Conservation (phyloP, 495 filamentous ascomycete genomes). For the Xylaria grammica region DNA sequence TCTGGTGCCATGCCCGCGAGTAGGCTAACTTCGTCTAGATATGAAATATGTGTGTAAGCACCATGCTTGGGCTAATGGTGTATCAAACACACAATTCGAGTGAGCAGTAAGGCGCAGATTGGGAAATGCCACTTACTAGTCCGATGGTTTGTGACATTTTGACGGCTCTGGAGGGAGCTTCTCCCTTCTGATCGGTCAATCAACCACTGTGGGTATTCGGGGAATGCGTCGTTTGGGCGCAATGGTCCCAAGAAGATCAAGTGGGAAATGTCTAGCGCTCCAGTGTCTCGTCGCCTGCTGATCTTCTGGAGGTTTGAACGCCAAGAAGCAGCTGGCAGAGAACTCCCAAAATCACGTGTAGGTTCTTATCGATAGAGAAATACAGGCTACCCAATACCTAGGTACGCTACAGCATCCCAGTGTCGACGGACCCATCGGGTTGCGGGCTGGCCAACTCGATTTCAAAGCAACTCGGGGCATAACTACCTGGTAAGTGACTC, state of each 20-base stretch:
- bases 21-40: constrained; percentile 92
- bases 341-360: constrained; percentile 19
- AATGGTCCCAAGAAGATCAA: background rate
- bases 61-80: background rate
- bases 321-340: constrained; percentile 17
- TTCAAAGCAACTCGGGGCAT: constrained; percentile 46
- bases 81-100: background rate
- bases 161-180: constrained; percentile 36
- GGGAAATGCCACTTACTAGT: constrained; percentile 51
- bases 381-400: too few species aligned
- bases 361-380: constrained; percentile 20
- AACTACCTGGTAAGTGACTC: constrained; percentile 37
- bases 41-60: background rate
- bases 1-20: constrained; percentile 91
- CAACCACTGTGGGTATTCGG: background rate
- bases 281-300: background rate
- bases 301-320: constrained; percentile 3
- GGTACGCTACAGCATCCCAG: too few species aligned
- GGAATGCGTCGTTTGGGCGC: background rate
- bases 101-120: background rate
- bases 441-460: constrained; percentile 31
- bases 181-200: constrained; percentile 28
- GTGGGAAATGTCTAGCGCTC: background rate
- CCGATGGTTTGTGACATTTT: constrained; percentile 73
- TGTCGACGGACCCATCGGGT: constrained; percentile 22